These are phyloP conservation scores for Saraca asoca DNA, from an alignment of 331 rosid genomes.

Conservation along the genomic window DNA sequence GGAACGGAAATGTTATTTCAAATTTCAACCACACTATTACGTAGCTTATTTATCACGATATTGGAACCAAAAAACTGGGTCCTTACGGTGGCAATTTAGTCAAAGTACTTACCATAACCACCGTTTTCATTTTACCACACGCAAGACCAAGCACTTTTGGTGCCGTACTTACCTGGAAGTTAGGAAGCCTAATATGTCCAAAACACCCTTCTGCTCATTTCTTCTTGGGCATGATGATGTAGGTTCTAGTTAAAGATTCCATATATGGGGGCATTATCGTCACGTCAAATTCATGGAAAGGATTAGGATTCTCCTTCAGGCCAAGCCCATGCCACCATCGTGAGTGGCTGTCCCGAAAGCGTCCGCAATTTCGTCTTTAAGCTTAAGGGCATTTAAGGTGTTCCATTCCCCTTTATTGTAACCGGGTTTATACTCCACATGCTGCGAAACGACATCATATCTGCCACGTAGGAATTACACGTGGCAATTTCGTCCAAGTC, in stretches of 20 bases:
- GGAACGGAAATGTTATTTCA: too few relatives aligned
- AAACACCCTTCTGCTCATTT: neutral
- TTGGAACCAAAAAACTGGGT: constrained; percentile 24
- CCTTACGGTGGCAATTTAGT: constrained; percentile 23
- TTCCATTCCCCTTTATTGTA: too few relatives aligned
- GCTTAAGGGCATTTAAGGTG: too few relatives aligned
- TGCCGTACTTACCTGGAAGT: neutral
- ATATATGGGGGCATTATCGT: constrained; percentile 23
- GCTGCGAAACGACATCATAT: too few relatives aligned
- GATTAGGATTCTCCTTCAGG: constrained; percentile 28
- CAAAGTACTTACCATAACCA: constrained; percentile 19
- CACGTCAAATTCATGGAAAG: constrained; percentile 8
- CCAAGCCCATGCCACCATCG: constrained; percentile 45
- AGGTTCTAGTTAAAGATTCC: neutral
- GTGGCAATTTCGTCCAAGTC: constrained; percentile 44
- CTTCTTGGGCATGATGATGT: constrained; percentile 18
- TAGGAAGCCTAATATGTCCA: neutral
- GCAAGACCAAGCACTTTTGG: neutral
- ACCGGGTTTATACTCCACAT: too few relatives aligned
- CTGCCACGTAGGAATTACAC: constrained; percentile 46
- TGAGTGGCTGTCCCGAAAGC: constrained; percentile 31
- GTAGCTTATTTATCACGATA: too few relatives aligned
- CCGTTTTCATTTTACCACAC: constrained; percentile 23
- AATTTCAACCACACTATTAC: too few relatives aligned
- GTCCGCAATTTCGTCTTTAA: too few relatives aligned